phyloP scores from a whole-genome alignment of 768 basidiomycete genomes.

The Agrocybe pediades region DNA sequence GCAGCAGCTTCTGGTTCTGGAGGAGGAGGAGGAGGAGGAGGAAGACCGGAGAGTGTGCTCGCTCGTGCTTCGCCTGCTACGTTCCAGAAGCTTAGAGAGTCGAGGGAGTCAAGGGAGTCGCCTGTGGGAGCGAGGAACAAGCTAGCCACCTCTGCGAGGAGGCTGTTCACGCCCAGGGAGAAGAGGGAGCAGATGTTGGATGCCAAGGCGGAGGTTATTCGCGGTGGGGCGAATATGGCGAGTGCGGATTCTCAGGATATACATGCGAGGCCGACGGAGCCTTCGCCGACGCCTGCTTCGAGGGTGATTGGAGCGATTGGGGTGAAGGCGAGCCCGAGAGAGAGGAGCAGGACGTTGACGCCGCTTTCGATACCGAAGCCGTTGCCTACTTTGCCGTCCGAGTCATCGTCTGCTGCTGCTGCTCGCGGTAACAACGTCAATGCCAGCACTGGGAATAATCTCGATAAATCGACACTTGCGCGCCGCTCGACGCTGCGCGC shows the following conservation, averaged over 20 bases:
- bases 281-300: conserved; percentile 46
- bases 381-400: conserved; percentile 60
- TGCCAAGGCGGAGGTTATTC: conserved; percentile 9
- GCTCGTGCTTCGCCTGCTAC: conserved; percentile 36
- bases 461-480: too few relatives aligned
- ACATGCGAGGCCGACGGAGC: conserved; percentile 33
- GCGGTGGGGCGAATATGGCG: conserved; percentile 21
- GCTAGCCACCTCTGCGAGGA: conserved; percentile 36
- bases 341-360: conserved; percentile 49
- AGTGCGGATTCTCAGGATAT: conserved; percentile 45
- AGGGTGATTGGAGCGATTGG: too few relatives aligned
- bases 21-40: conserved; percentile 32
- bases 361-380: conserved; percentile 59
- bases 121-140: conserved; percentile 24
- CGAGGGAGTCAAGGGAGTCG: conserved; percentile 23
- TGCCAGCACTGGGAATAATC: too few relatives aligned
- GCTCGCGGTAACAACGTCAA: too few relatives aligned
- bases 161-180: conserved; percentile 60
- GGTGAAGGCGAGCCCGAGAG: conserved; percentile 18
- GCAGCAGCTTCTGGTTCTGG: too few relatives aligned
- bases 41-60: conserved; percentile 39
- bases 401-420: conserved; percentile 31
- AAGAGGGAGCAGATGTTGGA: conserved; percentile 45
- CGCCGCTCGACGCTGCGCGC: conserved; percentile 47
- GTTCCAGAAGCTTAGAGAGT: conserved; percentile 28